Evolutionary conservation across 202 grass and related monocot genomes (phyloP), one percentile per base, ranked within the genome.

Genomic region (Dendrocalamus latiflorus): DNA sequence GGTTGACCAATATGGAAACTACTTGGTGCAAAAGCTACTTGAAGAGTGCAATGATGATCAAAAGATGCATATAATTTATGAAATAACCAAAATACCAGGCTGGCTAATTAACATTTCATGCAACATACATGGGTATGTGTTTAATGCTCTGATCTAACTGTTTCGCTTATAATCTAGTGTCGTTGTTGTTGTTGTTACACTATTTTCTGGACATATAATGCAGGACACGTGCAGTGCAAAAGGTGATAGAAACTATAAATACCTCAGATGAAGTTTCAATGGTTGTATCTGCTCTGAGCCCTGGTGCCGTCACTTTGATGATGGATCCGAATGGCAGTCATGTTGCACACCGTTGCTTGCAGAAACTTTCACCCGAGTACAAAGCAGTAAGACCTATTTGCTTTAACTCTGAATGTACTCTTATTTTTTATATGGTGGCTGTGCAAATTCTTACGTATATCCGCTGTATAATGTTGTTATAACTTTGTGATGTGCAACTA

Each of bases 101-200:
- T n/a, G n/a, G n/a, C n/a, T n/a, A n/a, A n/a, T n/a, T n/a, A n/a
- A n/a, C n/a, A n/a, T n/a, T 66, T 75, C 91, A 11, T 94, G 91
- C 73, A 80, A 94, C 78, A 90, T 85, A 70, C 86, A 97, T 58
- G 94, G 94, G 94, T 97, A 94, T 70, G 85, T 16, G 9, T 20
- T 56, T 72, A 58, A 55, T 74, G 36, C 37, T 81, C 61, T 65
- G 33, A 36, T 54, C 41, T 57, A 72, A 39, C 6, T 70, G 3
- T 47, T 70, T 22, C 34, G 1, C 25, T 22, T 48, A 44, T 25
- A 21, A 30, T 67, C 66, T 68, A 36, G 13, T 64, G 48, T 37
- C n/a, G n/a, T n/a, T n/a, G n/a, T n/a, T 71, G 17, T 16, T 25
- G 8, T 25, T 39, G 49, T 69, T 66, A 20, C 20, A 56, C 13